Percentiles rank a stretch among this genome's conserved stretches.
Conservation (phyloP, 129 eudicot genomes). For the Artemisia annua region DNA sequence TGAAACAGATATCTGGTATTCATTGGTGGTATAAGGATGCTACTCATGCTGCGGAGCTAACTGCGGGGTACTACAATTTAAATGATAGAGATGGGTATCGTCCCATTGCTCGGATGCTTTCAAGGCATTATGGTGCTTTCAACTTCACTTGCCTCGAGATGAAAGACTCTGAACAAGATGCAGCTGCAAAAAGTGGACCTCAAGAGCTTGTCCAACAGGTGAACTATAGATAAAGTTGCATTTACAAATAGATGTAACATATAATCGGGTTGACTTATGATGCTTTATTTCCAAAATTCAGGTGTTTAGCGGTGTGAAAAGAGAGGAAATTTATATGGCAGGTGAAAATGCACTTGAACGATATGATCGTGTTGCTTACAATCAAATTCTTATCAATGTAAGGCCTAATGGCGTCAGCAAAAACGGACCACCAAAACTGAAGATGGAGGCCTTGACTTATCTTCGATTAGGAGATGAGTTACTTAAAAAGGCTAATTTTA, state of each 20-base stretch:
- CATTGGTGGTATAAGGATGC: conserved; percentile 80
- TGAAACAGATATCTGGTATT: conserved; percentile 58
- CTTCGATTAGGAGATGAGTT: too few species aligned
- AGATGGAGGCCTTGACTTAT: too few species aligned
- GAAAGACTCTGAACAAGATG: conserved; percentile 61
- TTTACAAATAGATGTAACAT: neutral
- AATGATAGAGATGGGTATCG: conserved; percentile 68
- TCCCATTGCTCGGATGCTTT: conserved; percentile 68
- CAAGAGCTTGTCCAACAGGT: conserved; percentile 84
- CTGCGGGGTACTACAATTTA: conserved; percentile 66
- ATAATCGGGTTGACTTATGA: neutral
- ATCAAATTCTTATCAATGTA: too few species aligned
- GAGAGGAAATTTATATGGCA: too few species aligned
- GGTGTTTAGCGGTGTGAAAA: neutral
- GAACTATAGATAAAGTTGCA: neutral
- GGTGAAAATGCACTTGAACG: too few species aligned
- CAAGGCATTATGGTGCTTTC: conserved; percentile 55
- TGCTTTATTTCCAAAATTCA: too few species aligned
- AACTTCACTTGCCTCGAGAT: conserved; percentile 76
- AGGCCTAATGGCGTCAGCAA: too few species aligned
- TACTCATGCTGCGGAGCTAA: conserved; percentile 67
- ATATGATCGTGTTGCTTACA: too few species aligned
- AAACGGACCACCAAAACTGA: too few species aligned
- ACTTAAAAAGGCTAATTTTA: too few species aligned
- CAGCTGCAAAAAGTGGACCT: too few species aligned